A percentile compares a stretch with the other conserved stretches of the same genome.
Conservation (phyloP, 2,329 filamentous ascomycete genomes). For the Cercospora sp. region DNA sequence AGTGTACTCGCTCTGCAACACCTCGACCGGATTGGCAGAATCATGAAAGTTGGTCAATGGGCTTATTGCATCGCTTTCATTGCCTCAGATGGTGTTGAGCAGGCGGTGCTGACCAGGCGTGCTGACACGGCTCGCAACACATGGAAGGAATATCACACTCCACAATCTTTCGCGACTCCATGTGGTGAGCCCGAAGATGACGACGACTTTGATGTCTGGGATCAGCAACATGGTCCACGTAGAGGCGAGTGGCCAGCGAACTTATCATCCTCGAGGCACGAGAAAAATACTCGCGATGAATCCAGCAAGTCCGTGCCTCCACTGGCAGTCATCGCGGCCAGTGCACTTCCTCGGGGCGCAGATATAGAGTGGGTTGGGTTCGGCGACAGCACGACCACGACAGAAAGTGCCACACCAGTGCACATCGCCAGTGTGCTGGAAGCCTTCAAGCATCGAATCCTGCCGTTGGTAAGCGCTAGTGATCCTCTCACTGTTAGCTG, state of each 20-base stretch:
- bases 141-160: constrained; percentile 45
- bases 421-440: constrained; percentile 27
- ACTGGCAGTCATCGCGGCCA: constrained; percentile 73
- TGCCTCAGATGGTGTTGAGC: constrained; percentile 42
- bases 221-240: constrained; percentile 54
- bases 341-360: constrained; percentile 70
- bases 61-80: constrained; percentile 74
- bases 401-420: constrained; percentile 5
- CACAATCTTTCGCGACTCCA: constrained; percentile 13
- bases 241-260: constrained; percentile 31
- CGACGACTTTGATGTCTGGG: constrained; percentile 66
- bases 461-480: constrained; percentile 6
- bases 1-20: constrained; percentile 79
- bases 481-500: background rate
- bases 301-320: constrained; percentile 52
- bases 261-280: constrained; percentile 37
- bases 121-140: constrained; percentile 32
- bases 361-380: constrained; percentile 70
- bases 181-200: constrained; percentile 44
- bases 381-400: constrained; percentile 6
- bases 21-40: constrained; percentile 76
- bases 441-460: constrained; percentile 20
- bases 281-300: background rate
- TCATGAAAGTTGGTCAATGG: constrained; percentile 73
- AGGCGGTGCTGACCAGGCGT: constrained; percentile 29